Conservation (phyloP, 768 basidiomycete species). For the Psilocybe cubensis region DNA sequence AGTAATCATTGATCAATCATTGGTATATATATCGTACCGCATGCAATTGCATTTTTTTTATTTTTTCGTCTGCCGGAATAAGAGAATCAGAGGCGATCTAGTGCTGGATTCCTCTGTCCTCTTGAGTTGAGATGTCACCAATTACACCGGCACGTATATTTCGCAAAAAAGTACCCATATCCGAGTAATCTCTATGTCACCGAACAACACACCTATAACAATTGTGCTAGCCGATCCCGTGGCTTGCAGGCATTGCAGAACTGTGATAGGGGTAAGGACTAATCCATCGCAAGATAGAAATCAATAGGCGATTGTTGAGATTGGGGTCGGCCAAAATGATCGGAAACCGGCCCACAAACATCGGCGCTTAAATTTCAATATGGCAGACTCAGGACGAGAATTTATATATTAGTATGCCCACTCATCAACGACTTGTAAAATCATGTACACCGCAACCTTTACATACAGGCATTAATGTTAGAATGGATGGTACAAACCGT, state of each 20-base stretch:
- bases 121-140: constrained; percentile 72
- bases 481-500: constrained; percentile 49
- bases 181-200: background rate
- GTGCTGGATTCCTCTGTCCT: constrained; percentile 83
- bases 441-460: constrained; percentile 71
- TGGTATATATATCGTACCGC: too few species aligned
- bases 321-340: constrained; percentile 66
- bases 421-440: constrained; percentile 66
- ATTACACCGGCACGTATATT: constrained; percentile 80
- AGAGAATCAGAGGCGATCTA: too few species aligned
- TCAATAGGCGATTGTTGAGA: constrained; percentile 64
- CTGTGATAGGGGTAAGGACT: constrained; percentile 51
- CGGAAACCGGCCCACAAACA: constrained; percentile 78
- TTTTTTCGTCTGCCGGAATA: too few species aligned
- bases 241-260: constrained; percentile 79
- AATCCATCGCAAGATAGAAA: constrained; percentile 73
- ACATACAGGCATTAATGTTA: background rate
- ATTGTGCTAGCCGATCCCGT: constrained; percentile 80
- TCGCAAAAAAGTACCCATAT: background rate
- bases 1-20: too few species aligned
- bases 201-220: constrained; percentile 56
- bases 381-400: background rate
- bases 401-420: background rate
- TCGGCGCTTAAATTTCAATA: constrained; percentile 48
- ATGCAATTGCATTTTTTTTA: too few species aligned